Percentiles rank a stretch among this genome's conserved stretches.
phyloP scores from a whole-genome alignment of 2,329 filamentous ascomycete genomes.

The Cladosporium phlei region DNA sequence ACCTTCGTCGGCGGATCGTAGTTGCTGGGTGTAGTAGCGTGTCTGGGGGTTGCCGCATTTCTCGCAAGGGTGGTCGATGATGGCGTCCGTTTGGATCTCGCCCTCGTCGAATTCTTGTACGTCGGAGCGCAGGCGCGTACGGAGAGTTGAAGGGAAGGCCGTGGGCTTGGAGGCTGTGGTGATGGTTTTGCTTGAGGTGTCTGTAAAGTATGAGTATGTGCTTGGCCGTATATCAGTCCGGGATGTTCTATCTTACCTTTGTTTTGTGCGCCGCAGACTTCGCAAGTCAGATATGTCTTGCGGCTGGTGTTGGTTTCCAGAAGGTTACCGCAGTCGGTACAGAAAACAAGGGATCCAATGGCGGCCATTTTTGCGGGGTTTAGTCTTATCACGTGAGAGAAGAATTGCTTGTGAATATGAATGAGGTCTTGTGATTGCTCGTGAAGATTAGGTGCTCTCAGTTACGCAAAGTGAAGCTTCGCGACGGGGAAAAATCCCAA shows the following conservation, averaged over 20 bases:
- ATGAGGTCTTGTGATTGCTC: neutral
- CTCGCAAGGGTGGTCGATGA: constrained; percentile 65
- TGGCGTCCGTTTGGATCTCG: constrained; percentile 62
- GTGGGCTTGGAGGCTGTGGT: constrained; percentile 80
- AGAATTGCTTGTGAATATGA: neutral
- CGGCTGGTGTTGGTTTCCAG: constrained; percentile 74
- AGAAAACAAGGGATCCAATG: constrained; percentile 88
- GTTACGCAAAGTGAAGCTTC: too few relatives aligned
- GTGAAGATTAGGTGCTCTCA: neutral
- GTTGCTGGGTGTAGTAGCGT: constrained; percentile 76
- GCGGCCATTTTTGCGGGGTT: constrained; percentile 63
- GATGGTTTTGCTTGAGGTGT: constrained; percentile 70
- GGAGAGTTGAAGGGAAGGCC: constrained; percentile 84
- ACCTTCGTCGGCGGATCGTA: constrained; percentile 91
- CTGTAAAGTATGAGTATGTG: constrained; percentile 39
- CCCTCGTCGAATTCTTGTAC: constrained; percentile 75
- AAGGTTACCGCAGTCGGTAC: constrained; percentile 85
- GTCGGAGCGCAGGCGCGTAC: constrained; percentile 73
- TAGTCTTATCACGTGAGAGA: neutral
- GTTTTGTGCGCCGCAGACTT: constrained; percentile 79
- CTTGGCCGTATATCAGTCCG: neutral
- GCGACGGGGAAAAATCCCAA: neutral
- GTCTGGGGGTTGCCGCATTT: constrained; percentile 80
- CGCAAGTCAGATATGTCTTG: constrained; percentile 73
- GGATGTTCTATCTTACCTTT: constrained; percentile 56